Conservation (phyloP, 495 filamentous ascomycete genomes). For the Xylaria scruposa region DNA sequence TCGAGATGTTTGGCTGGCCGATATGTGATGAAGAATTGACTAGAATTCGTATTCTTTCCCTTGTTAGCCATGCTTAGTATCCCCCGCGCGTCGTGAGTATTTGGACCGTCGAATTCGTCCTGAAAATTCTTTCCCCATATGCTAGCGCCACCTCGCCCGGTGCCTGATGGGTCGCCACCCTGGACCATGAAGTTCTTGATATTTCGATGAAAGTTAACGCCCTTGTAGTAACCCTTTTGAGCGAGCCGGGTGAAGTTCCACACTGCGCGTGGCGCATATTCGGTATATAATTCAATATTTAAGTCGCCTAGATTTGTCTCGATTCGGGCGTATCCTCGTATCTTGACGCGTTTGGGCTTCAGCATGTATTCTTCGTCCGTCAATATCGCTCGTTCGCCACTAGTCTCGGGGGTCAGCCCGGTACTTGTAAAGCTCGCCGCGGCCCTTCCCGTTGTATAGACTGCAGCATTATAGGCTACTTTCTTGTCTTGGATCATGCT, state of each 20-base stretch:
- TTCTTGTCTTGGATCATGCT: constrained; percentile 57
- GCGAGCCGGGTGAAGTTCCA: constrained; percentile 95
- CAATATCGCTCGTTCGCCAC: constrained; percentile 80
- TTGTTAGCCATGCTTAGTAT: constrained; percentile 97
- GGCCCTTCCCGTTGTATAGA: constrained; percentile 88
- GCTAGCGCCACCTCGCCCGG: constrained; percentile 83
- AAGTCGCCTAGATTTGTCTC: constrained; percentile 81
- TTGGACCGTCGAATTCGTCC: constrained; percentile 90
- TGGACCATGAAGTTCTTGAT: constrained; percentile 98
- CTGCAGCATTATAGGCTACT: constrained; percentile 80
- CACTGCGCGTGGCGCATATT: constrained; percentile 87
- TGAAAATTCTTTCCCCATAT: constrained; percentile 91
- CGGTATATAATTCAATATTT: constrained; percentile 88
- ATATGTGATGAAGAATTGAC: constrained; percentile 96
- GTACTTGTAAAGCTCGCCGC: constrained; percentile 96
- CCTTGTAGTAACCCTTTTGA: constrained; percentile 87
- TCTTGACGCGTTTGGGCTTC: constrained; percentile 83
- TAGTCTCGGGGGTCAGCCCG: constrained; percentile 89
- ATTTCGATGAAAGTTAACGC: constrained; percentile 85
- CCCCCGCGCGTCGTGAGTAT: constrained; percentile 79
- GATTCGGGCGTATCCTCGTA: constrained; percentile 89
- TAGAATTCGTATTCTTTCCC: constrained; percentile 94
- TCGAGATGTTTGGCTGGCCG: constrained; percentile 83
- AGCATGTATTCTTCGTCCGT: constrained; percentile 97
- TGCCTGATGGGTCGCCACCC: constrained; percentile 92